These are phyloP conservation scores for Tolypocladium album DNA, from an alignment of 2,329 filamentous ascomycete genomes.

Conservation along the genomic window DNA sequence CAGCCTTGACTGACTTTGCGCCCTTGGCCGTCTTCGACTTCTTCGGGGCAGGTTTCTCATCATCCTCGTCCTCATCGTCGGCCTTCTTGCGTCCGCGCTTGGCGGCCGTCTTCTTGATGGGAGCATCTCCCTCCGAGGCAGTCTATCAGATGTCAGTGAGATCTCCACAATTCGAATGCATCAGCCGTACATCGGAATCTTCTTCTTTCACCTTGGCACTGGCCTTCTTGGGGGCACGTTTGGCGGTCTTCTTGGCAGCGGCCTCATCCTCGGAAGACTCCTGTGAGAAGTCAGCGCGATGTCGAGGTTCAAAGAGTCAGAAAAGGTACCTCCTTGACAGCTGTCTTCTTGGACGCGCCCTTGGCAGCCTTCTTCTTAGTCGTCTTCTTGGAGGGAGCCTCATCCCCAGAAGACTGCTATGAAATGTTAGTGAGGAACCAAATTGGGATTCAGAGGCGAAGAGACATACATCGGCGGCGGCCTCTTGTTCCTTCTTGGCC, in stretches of 20 bases:
- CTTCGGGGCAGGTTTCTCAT: constrained; percentile 23
- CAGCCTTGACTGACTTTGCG: constrained; percentile 8
- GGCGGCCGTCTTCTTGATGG: constrained; percentile 20
- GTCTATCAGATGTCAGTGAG: background rate
- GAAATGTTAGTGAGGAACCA: constrained; percentile 9
- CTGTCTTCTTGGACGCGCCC: background rate
- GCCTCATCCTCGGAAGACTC: constrained; percentile 2
- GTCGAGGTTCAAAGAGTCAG: background rate
- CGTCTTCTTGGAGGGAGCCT: constrained; percentile 16
- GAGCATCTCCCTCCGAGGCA: constrained; percentile 2
- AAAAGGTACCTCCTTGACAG: background rate
- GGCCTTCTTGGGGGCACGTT: constrained; percentile 2
- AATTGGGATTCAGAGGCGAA: background rate
- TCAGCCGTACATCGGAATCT: background rate
- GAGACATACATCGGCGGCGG: constrained; percentile 10
- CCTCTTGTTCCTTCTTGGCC: constrained; percentile 22
- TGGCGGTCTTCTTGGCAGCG: constrained; percentile 11
- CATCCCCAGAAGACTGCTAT: constrained; percentile 14
- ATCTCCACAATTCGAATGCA: background rate
- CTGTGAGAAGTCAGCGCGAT: background rate
- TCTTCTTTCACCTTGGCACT: background rate
- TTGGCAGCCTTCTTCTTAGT: constrained; percentile 10
- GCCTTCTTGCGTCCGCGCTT: constrained; percentile 25
- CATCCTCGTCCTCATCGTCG: constrained; percentile 17
- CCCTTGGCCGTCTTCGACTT: constrained; percentile 21